phyloP scores from a whole-genome alignment of 78 protist genomes.

The Dictyostelium intermedium region DNA sequence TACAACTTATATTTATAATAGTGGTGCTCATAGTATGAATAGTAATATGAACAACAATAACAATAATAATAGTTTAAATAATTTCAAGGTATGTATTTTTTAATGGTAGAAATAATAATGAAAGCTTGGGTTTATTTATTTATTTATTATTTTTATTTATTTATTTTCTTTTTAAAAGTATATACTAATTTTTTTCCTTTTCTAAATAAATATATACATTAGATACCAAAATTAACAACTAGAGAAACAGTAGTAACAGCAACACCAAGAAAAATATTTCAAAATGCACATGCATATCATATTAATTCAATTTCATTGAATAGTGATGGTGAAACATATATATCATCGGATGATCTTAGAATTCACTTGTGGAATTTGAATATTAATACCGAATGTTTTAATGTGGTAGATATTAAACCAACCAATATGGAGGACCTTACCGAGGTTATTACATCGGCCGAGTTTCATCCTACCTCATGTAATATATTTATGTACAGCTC shows the following conservation, averaged over 20 bases:
- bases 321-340: constrained; percentile 78
- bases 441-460: constrained; percentile 97
- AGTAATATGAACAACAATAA: constrained; percentile 33
- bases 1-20: constrained; percentile 14
- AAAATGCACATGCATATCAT: constrained; percentile 98
- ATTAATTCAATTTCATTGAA: constrained; percentile 95
- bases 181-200: no score
- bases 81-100: constrained; percentile 15
- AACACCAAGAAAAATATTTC: constrained; percentile 87
- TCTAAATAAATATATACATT: neutral
- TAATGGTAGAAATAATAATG: no score
- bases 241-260: constrained; percentile 76
- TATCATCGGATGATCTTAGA: constrained; percentile 96
- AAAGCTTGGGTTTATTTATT: no score
- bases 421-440: constrained; percentile 98
- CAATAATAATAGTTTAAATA: constrained; percentile 26
- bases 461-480: constrained; percentile 94
- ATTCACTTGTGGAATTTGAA: constrained; percentile 98
- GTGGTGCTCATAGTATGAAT: neutral
- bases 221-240: constrained; percentile 67
- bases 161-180: neutral
- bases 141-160: neutral
- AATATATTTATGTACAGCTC: constrained; percentile 92
- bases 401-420: constrained; percentile 98
- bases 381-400: constrained; percentile 84